phyloP scores from a whole-genome alignment of 2,329 filamentous ascomycete genomes.

The Septoria petroselini region DNA sequence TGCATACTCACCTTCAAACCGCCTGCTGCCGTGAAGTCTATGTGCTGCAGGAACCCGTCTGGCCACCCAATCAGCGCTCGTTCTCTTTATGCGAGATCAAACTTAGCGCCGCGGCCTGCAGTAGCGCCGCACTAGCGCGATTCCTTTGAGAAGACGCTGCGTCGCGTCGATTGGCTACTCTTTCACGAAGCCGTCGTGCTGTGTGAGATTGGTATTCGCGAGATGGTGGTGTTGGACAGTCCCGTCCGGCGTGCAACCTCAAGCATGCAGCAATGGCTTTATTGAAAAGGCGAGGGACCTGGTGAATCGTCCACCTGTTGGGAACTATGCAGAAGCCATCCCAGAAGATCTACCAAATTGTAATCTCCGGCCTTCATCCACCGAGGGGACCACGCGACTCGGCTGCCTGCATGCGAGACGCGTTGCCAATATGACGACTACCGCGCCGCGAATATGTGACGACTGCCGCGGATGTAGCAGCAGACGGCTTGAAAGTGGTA shows the following conservation, averaged over 20 bases:
- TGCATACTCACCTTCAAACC: no score
- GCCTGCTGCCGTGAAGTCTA: slow-evolving; percentile 3
- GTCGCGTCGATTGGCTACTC: slow-evolving; percentile 1
- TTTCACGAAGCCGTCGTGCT: no score
- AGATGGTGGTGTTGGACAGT: no score
- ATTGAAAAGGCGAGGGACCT: background rate
- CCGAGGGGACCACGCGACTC: slow-evolving; percentile 8
- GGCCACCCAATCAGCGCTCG: slow-evolving; percentile 7
- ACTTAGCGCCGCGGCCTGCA: slow-evolving; percentile 9
- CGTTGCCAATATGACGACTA: slow-evolving; percentile 5
- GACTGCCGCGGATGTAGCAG: no score
- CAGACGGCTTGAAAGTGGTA: background rate
- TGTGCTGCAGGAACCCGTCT: slow-evolving; percentile 19
- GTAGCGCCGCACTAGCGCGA: slow-evolving; percentile 11
- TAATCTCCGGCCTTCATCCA: slow-evolving; percentile 12
- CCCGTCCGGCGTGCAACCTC: background rate
- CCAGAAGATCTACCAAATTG: slow-evolving; percentile 5
- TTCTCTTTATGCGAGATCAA: slow-evolving; percentile 14
- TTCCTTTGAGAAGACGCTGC: slow-evolving; percentile 11
- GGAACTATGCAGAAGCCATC: slow-evolving; percentile 5
- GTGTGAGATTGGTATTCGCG: no score
- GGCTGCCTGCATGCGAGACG: background rate
- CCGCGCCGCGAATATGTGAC: background rate
- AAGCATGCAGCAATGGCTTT: background rate
- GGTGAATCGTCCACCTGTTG: no score